phyloP scores from a whole-genome alignment of 1,139 yeast genomes.

The Yamadazyma kanchanaburiensis region DNA sequence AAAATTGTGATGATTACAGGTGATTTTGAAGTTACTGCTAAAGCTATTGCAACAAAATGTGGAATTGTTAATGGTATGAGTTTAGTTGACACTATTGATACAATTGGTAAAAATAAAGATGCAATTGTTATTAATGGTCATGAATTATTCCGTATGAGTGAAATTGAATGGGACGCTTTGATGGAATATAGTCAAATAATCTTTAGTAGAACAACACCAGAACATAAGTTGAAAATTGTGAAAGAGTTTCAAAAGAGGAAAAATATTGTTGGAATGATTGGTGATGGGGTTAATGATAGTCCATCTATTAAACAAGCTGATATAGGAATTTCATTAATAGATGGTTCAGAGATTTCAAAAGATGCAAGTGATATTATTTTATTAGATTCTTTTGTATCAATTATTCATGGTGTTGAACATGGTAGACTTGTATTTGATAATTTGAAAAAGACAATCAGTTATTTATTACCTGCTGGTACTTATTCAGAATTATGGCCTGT shows the following conservation, averaged over 20 bases:
- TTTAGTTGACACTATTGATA: constrained; percentile 21
- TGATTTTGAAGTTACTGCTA: constrained; percentile 52
- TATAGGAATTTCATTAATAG: constrained; percentile 49
- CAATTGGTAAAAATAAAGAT: constrained; percentile 14
- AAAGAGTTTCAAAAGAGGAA: constrained; percentile 44
- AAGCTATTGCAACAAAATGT: constrained; percentile 44
- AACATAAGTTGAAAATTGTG: constrained; percentile 48
- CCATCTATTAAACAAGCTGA: constrained; percentile 52
- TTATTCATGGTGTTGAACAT: constrained; percentile 44
- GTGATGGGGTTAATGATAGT: constrained; percentile 55
- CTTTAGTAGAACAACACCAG: constrained; percentile 54
- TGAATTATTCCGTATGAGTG: constrained; percentile 32
- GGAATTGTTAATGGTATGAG: constrained; percentile 9
- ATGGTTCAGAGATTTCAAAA: constrained; percentile 56
- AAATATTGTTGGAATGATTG: constrained; percentile 50
- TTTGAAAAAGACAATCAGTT: constrained; percentile 46
- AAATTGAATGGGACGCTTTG: constrained; percentile 41
- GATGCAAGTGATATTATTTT: constrained; percentile 54
- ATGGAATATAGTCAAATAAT: constrained; percentile 41
- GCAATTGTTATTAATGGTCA: constrained; percentile 36
- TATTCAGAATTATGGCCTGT: constrained; percentile 55
- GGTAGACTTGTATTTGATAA: constrained; percentile 54
- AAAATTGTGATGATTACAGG: constrained; percentile 54
- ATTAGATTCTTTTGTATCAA: constrained; percentile 41
- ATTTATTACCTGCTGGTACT: constrained; percentile 53